phyloP scores from a whole-genome alignment of 306 rosid genomes.

The Senna siamea region DNA sequence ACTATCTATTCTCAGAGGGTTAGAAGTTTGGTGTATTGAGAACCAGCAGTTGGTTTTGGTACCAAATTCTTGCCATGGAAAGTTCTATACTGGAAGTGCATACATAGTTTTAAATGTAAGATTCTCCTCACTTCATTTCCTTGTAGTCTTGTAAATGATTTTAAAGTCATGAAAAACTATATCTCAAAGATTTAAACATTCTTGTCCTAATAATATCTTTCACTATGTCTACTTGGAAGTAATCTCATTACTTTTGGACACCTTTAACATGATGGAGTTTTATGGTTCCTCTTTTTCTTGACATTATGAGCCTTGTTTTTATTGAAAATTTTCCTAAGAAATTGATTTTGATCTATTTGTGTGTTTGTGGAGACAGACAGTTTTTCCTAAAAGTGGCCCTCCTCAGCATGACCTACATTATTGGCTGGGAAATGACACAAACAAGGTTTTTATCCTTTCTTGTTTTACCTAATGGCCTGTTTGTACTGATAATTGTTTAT shows the following conservation, averaged over 20 bases:
- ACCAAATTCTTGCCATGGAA: slow-evolving; percentile 69
- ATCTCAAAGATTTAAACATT: slow-evolving; percentile 26
- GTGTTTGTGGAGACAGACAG: slow-evolving; percentile 67
- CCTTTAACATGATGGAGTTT: slow-evolving; percentile 25
- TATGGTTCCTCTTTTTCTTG: slow-evolving; percentile 19
- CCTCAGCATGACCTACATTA: slow-evolving; percentile 85
- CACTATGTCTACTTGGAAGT: slow-evolving; percentile 8
- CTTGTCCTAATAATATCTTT: slow-evolving; percentile 23
- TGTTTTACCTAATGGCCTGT: slow-evolving; percentile 9
- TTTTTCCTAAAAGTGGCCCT: slow-evolving; percentile 62
- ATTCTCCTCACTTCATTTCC: slow-evolving; percentile 37
- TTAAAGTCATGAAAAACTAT: slow-evolving; percentile 5
- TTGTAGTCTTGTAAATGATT: slow-evolving; percentile 9
- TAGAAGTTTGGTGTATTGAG: slow-evolving; percentile 95
- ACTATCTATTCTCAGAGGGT: slow-evolving; percentile 61
- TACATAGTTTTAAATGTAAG: slow-evolving; percentile 87
- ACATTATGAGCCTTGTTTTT: slow-evolving; percentile 20
- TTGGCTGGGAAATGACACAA: slow-evolving; percentile 80
- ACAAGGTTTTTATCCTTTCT: slow-evolving; percentile 54
- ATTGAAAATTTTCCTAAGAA: slow-evolving; percentile 17
- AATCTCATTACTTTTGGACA: slow-evolving; percentile 17
- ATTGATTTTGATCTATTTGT: slow-evolving; percentile 35
- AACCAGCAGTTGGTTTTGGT: slow-evolving; percentile 63
- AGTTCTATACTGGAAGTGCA: slow-evolving; percentile 85
- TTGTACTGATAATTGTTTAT: slow-evolving; percentile 15